phyloP scores from a whole-genome alignment of 768 basidiomycete species.

The Suillus alpinus region DNA sequence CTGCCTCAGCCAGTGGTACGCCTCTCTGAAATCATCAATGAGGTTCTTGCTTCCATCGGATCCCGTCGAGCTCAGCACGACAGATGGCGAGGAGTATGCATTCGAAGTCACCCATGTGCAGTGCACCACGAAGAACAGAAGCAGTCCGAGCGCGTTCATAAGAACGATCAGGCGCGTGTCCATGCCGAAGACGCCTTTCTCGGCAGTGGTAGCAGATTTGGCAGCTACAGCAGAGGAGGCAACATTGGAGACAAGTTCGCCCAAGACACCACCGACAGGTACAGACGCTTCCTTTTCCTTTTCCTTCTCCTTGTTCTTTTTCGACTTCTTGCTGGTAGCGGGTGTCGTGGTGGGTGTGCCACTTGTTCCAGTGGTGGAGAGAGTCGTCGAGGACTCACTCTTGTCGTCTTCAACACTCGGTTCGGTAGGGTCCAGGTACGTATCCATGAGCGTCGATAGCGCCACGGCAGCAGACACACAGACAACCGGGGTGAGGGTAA shows the following conservation, averaged over 20 bases:
- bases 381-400: constrained; percentile 7
- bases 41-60: constrained; percentile 88
- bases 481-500: constrained; percentile 94
- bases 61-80: constrained; percentile 79
- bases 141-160: constrained; percentile 70
- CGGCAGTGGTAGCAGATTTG: constrained; percentile 21
- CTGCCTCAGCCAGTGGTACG: constrained; percentile 97
- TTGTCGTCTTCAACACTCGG: constrained; percentile 40
- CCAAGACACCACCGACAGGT: constrained; percentile 32
- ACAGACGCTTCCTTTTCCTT: constrained; percentile 44
- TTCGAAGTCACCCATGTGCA: constrained; percentile 95
- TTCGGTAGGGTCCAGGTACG: constrained; percentile 81
- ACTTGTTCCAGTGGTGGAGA: constrained; percentile 16
- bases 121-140: constrained; percentile 90
- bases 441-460: constrained; percentile 82
- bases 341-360: constrained; percentile 27
- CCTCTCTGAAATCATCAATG: constrained; percentile 99
- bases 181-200: constrained; percentile 74
- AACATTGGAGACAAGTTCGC: constrained; percentile 42
- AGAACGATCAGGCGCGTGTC: constrained; percentile 81
- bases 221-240: constrained; percentile 23
- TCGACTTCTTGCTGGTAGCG: constrained; percentile 35
- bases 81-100: constrained; percentile 97
- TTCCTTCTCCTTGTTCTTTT: constrained; percentile 59
- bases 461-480: constrained; percentile 93